Conservation (phyloP, 2,329 filamentous ascomycete species). For the Davidsoniella australis region DNA sequence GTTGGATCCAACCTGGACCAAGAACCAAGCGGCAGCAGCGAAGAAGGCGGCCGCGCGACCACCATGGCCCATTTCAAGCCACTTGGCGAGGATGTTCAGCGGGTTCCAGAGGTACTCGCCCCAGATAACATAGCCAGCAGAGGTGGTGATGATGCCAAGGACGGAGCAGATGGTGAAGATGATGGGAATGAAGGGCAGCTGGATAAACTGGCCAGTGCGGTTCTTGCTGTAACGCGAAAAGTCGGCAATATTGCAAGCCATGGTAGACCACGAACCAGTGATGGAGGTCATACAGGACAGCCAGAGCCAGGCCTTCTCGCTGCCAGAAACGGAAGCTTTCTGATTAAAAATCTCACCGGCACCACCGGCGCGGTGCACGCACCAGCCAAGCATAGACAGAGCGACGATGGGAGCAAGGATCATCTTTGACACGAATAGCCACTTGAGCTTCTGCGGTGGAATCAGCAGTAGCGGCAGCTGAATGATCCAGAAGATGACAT, state of each 20-base stretch:
- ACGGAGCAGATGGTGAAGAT: slow-evolving; percentile 29
- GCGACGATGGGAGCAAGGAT: slow-evolving; percentile 14
- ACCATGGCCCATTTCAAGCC: slow-evolving; percentile 17
- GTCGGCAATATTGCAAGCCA: slow-evolving; percentile 33
- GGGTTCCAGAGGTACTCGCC: slow-evolving; percentile 32
- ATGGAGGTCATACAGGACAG: slow-evolving; percentile 28
- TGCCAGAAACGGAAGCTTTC: slow-evolving; percentile 18
- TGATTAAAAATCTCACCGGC: slow-evolving; percentile 14
- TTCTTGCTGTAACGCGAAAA: slow-evolving; percentile 23
- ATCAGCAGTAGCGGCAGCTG: slow-evolving; percentile 29
- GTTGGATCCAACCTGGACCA: slow-evolving; percentile 19
- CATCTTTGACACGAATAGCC: slow-evolving; percentile 26
- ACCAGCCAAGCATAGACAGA: slow-evolving; percentile 24
- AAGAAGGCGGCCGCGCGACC: slow-evolving; percentile 19
- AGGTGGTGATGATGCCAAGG: slow-evolving; percentile 30
- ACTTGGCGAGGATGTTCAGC: slow-evolving; percentile 28
- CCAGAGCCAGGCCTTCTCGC: slow-evolving; percentile 23
- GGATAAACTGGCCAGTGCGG: slow-evolving; percentile 27
- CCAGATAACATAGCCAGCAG: slow-evolving; percentile 27
- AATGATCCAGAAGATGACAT: slow-evolving; percentile 30
- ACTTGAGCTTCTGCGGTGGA: slow-evolving; percentile 25
- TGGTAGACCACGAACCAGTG: slow-evolving; percentile 30
- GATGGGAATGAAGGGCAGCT: slow-evolving; percentile 29
- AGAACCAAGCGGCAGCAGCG: slow-evolving; percentile 16
- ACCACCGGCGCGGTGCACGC: slow-evolving; percentile 13